Base-by-base conservation (phyloP, 345 rosid genomes). In the Turritis glabra region DNA sequence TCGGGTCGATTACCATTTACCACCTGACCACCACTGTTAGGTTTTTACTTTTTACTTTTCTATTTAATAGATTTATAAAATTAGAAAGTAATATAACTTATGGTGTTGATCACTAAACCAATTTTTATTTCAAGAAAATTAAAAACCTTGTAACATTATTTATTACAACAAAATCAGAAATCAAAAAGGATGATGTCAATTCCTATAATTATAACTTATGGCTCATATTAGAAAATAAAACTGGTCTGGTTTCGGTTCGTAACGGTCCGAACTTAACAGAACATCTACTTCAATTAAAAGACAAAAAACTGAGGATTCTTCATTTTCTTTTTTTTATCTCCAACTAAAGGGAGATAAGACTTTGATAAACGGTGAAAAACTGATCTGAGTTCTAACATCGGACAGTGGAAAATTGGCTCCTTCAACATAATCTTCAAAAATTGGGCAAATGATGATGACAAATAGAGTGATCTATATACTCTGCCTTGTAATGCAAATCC, bases 401-500 rank as follows among this genome's bases (percentile, higher is more conserved):
- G 23, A 35, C 44, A 56, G 48, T 12, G 21, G 4, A 60, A 71
- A 46, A 15, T n/a, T 33, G 57, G 54, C 15, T 61, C 21, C 26
- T 27, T 27, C 19, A 15, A 8, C 43, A 41, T 2, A 18, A 30
- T 65, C 69, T 17, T 32, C 41, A 46, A 11, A 65, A 29, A 47
- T 27, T 35, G 29, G 26, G 35, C 40, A 46, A 59, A 51, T 27
- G 38, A 43, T 69, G 14, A 8, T 32, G n/a, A 59, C 64, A 13
- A 22, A 14, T 8, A 14, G 27, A 17, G 41, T 37, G 44, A 14
- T 35, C 50, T 67, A 33, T 53, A 7, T 2, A 53, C 38, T 48
- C 57, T 65, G 15, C 65, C 87, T 47, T 44, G 88, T 77, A 56
- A 89, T 79, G 82, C 97, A 86, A 15, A 89, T 83, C 96, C 91